Evolutionary conservation across 2,329 filamentous ascomycete species (phyloP).

Genomic region (Botrytis galanthina): DNA sequence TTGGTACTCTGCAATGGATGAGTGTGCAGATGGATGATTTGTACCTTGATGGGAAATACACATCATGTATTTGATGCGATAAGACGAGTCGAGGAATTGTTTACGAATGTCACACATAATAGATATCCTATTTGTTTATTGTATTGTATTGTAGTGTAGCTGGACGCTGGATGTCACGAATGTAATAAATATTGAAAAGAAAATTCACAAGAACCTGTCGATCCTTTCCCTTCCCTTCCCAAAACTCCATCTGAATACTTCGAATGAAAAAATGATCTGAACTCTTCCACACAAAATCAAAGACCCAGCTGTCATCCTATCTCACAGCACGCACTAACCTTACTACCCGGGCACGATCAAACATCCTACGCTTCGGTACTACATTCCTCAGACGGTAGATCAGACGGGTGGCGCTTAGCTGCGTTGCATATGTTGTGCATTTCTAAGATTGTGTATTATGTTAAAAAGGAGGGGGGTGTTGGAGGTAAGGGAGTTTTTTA

Average conservation of each 20-base stretch:
- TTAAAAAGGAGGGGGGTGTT: background rate
- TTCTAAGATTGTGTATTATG: background rate
- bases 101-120: background rate
- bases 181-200: background rate
- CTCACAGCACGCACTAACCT: background rate
- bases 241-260: background rate
- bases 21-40: background rate
- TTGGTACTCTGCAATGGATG: background rate
- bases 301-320: background rate
- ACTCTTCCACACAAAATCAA: background rate
- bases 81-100: background rate
- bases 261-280: background rate
- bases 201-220: background rate
- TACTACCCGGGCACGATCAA: background rate
- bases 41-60: background rate
- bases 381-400: background rate
- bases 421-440: background rate
- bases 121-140: constrained; percentile 3
- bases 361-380: background rate
- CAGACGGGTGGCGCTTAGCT: background rate
- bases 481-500: background rate
- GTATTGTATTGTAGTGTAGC: background rate
- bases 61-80: background rate
- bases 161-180: background rate
- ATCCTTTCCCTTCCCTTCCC: background rate